A percentile compares a stretch with the other conserved stretches of the same genome.
Conservation (phyloP, 208 protist genomes). For the Endotrypanum monterogeii region DNA sequence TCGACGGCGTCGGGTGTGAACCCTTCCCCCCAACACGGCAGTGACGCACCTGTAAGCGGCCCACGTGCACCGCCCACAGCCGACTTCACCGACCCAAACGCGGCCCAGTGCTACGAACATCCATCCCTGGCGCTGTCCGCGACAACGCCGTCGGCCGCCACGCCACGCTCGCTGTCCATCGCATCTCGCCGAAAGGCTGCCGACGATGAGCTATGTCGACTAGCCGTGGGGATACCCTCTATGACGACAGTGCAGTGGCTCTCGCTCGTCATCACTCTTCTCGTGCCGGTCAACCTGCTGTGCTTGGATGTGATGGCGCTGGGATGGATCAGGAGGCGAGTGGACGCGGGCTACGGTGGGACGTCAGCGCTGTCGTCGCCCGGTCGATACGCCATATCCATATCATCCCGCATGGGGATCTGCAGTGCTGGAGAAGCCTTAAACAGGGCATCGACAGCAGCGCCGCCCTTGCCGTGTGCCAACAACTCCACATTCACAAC, state of each 20-base stretch:
- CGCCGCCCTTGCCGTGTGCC: not conserved
- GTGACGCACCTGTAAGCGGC: not conserved
- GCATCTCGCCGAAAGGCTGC: not conserved
- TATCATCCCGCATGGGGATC: not conserved
- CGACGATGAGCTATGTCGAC: not conserved
- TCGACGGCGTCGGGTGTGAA: not conserved
- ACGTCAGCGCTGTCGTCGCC: not conserved
- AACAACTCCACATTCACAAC: not conserved
- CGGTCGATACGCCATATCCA: too few species aligned
- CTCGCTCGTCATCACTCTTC: slow-evolving; percentile 28
- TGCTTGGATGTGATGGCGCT: slow-evolving; percentile 31
- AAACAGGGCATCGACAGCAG: not conserved
- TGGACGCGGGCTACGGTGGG: slow-evolving; percentile 13
- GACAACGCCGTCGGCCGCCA: not conserved
- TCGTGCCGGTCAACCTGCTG: slow-evolving; percentile 31
- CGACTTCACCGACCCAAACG: not conserved
- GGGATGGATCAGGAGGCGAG: slow-evolving; percentile 11
- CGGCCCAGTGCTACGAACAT: not conserved
- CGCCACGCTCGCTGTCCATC: not conserved
- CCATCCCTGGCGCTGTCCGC: not conserved
- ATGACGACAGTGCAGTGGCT: slow-evolving; percentile 19
- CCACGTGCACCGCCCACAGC: not conserved
- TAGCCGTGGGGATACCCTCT: slow-evolving; percentile 8
- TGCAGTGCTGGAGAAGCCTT: not conserved
- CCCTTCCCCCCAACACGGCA: not conserved